Base-by-base conservation (phyloP, 1,139 yeast genomes). In the Magnusiomyces suaveolens region DNA sequence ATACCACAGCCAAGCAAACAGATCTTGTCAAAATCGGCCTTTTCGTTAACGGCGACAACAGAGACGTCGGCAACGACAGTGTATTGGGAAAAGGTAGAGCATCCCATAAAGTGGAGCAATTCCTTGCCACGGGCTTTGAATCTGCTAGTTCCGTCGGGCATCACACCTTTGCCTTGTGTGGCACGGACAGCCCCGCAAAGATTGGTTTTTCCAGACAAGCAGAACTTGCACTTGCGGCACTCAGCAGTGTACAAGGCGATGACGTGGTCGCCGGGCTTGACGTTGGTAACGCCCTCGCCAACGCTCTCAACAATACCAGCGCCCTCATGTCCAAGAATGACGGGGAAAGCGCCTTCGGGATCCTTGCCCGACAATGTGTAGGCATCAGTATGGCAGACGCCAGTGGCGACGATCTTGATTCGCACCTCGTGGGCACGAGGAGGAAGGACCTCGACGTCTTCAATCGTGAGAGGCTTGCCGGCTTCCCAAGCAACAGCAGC, bases 401-500 rank as follows among this genome's bases (percentile, higher is more conserved):
- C 98, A 44, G 97, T 87, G 75, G 86, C 79, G 54, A 77, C 76
- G 58, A 92, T 74, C 74, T 88, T 86, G 72, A 92, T 87, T 71
- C 98, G 85, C 53, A 92, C 97, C 74, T 92, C 99, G 69, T 92
- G 96, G 51, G 97, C 96, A 69, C 81, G 84, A 63, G 98, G 99
- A 39, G 98, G 88, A 33, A 80, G 84, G 48, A 94, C 98, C 68
- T 85, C 90, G 62, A 92, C 78, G 57, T 86, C 88, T 73, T 94
- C 98, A 59, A 92, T 79, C 50, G 82, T 66, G 64, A 92, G 78
- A 57, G 96, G 96, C 71, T 88, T 66, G 50, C 74, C 76, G 38
- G 97, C 95, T 70, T 85, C 96, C 94, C 97, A 92, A 60, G 97
- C 97, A 64, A 92, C 87, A 52, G 98, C 98, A 55, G 98, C 98